Evolutionary conservation across 2,329 filamentous ascomycete genomes (phyloP), one percentile per base, ranked within the genome.

Genomic region (Talaromyces sp.): DNA sequence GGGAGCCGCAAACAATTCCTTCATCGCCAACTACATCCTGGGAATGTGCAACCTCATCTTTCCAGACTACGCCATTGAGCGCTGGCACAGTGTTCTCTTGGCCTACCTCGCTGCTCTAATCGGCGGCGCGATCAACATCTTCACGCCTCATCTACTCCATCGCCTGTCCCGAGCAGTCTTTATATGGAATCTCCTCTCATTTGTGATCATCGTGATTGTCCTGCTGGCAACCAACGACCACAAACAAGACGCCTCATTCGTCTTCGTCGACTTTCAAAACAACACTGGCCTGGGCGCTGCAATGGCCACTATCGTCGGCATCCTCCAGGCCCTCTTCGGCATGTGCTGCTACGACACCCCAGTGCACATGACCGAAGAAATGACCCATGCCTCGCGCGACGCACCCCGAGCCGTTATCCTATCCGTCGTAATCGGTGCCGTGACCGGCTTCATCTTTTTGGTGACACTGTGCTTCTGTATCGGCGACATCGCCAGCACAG

Each of bases 51-150:
- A 85, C 45, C 75, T 87, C 6, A 81, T 82, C 60, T 80, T 84
- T 65, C 82, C 82, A 0, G 73, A 74, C 10, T 87, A 83, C 67
- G 78, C 73, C 1, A 86, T 86, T 63, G 75, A 85, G 68, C 77
- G 84, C 40, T 87, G 85, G 84, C 84, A 86, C 67, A 83, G 82
- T 0, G 83, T 85, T 0, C 75, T 86, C 2, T 76, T 86, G 0
- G 79, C 84, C 3, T 86, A 85, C 66, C 71, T 79, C 8, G 77
- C 86, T 40, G 81, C 81, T 0, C 66, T 80, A 11, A 61, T 83
- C 6, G 80, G 81, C 1, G 74, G 82, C 0, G 72, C 71, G 2
- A 75, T 83, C 63, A 87, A 86, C 68, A 76, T 85, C 54, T 84
- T 80, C 73, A 76, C 81, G 2, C 78, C 83, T 0, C 80, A 82